Base-by-base conservation (phyloP, 805 yeast genomes). In the Yarrowia sp. region DNA sequence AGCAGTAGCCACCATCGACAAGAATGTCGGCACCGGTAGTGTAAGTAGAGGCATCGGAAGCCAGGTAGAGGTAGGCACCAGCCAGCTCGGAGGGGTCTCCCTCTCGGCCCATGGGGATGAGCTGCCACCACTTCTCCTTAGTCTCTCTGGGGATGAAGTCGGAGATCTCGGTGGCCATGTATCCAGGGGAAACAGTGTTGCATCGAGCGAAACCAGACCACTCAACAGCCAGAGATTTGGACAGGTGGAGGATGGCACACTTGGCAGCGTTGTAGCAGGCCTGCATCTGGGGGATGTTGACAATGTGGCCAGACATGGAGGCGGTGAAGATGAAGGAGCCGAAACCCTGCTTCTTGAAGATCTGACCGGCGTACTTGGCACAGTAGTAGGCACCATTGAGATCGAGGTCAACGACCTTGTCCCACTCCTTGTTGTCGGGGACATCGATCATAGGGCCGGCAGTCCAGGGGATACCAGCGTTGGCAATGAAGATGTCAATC, bases 181-280 rank as follows among this genome's bases (percentile, higher is more conserved):
- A 91, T n/a, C 97, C 97, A 24, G 97, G 97, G n/a, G 92, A 87
- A 38, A 91, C 84, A 36, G 90, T 81, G 80, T 91, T 91, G 68
- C 88, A 94, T 71, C 96, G 84, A n/a, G 94, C 96, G 74, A 89
- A 89, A 1, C 87, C 85, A 15, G 92, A 86, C 93, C 95, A 92
- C 79, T 92, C 97, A 47, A 91, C 86, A 14, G 97, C 94, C 71
- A 91, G 80, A 1, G 95, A 90, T 76, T 82, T 87, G 39, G 89
- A 85, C 73, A 91, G 82, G 75, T 92, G 96, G 71, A 87, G 76
- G 30, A 90, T 87, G 12, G 87, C 97, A 46, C 97, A 96, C 81
- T 91, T 92, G 72, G 92, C 90, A 14, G 92, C 91, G 74, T 91
- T 91, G 81, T 91, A 91, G 46, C 89, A 86, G 14, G 96, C 89